phyloP scores from a whole-genome alignment of 2,329 filamentous ascomycete genomes.

The Trichoderma simmonsii region DNA sequence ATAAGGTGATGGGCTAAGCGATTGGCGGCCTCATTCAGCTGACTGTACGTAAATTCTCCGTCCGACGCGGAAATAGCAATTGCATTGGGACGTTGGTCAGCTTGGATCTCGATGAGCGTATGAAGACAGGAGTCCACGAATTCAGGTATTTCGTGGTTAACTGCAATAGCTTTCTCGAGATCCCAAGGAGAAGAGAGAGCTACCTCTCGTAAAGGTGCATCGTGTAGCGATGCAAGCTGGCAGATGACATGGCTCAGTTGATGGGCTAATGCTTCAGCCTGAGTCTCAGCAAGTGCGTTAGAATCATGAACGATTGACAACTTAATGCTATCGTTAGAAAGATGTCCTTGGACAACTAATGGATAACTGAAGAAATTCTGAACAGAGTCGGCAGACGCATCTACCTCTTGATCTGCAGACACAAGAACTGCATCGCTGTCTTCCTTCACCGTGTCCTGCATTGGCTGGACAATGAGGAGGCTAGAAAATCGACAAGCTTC shows the following conservation, averaged over 20 bases:
- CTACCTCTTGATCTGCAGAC: neutral
- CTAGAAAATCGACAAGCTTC: slow-evolving; percentile 22
- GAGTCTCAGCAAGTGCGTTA: neutral
- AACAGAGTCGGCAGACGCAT: neutral
- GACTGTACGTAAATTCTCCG: slow-evolving; percentile 37
- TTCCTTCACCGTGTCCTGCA: neutral
- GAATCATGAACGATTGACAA: neutral
- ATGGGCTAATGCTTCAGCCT: neutral
- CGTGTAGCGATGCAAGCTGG: neutral
- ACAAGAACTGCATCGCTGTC: neutral
- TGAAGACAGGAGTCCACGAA: neutral
- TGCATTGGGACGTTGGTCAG: neutral
- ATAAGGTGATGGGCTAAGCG: slow-evolving; percentile 19
- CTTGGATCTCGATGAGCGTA: slow-evolving; percentile 3
- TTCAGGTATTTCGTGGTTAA: neutral
- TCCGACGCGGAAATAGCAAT: neutral
- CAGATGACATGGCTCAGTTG: neutral
- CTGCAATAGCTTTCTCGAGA: neutral
- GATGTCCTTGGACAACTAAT: neutral
- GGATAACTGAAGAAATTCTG: slow-evolving; percentile 11
- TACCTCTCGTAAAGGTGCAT: neutral
- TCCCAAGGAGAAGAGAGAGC: neutral
- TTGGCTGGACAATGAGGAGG: slow-evolving; percentile 21
- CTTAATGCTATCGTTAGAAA: neutral
- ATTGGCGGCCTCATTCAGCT: slow-evolving; percentile 27